Base-by-base conservation (phyloP, 495 filamentous ascomycete genomes). In the Trichoderma parareesei region DNA sequence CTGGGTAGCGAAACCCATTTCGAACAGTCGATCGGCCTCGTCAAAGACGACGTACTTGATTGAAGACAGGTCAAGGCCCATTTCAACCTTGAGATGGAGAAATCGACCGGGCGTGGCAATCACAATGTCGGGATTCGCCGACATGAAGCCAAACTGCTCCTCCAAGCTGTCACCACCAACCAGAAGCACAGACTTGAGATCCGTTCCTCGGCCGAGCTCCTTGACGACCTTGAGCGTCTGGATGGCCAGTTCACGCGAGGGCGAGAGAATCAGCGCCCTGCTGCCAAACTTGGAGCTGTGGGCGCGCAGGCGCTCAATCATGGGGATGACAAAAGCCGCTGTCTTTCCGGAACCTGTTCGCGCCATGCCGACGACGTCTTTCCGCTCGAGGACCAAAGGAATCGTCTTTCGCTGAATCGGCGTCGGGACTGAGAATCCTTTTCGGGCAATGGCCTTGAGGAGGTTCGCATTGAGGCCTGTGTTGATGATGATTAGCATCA, bases 321-420 rank as follows among this genome's bases (percentile, higher is more conserved):
- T 94, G 49, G 94, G 94, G 65, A 98, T 93, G 5, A 98, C 91
- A 73, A 98, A 98, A 14, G 94, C 93, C 2, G 93, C 94, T 1
- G 93, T 97, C 78, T 98, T 98, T 73, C 94, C 94, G 44, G 91
- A 96, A 73, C 94, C 94, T 20, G 94, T 98, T 61, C 94, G 82
- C 4, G 94, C 94, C 95, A 98, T 99, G 65, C 91, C 94, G 8
- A 98, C 92, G 5, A 99, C 91, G 81, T 98, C 93, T 69, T 89
- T 85, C 63, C 88, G 84, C 55, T 96, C 91, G 71, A 97, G 80
- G 49, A 97, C 82, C 64, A 98, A 80, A 5, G 94, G 94, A 57
- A 99, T 94, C 9, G 94, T 90, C 78, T 97, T 97, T 43, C 94
- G 84, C 79, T 99, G 94, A 73, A 99, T 98, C 0, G 94, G 94